phyloP scores from a whole-genome alignment of 805 yeast genomes.

The Wickerhamiella spandovensis region DNA sequence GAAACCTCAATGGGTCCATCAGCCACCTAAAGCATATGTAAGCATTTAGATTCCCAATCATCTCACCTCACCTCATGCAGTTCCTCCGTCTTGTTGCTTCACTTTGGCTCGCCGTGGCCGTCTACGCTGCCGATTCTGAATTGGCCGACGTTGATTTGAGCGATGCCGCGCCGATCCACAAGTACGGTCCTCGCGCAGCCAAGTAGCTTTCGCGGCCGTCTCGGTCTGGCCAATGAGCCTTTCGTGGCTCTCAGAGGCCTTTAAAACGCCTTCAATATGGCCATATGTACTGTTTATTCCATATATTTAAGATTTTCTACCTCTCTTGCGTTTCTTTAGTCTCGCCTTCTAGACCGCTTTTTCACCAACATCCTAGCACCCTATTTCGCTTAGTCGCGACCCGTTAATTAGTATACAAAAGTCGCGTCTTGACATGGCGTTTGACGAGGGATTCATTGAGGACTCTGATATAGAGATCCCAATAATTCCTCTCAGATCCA shows the following conservation, averaged over 20 bases:
- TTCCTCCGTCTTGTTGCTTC: neutral
- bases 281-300: too few species aligned
- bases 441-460: slow-evolving; percentile 3
- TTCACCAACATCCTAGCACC: too few species aligned
- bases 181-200: neutral
- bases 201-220: too few species aligned
- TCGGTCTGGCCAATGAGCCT: too few species aligned
- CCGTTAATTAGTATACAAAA: neutral
- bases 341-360: too few species aligned
- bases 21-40: too few species aligned
- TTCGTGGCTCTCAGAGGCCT: too few species aligned
- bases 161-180: neutral
- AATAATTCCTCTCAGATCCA: neutral
- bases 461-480: slow-evolving; percentile 4
- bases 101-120: neutral
- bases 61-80: neutral
- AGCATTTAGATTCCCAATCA: neutral
- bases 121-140: neutral
- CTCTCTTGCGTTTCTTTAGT: too few species aligned
- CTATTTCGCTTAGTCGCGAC: neutral
- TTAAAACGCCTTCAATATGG: too few species aligned
- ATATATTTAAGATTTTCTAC: too few species aligned
- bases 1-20: too few species aligned
- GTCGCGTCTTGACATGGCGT: slow-evolving; percentile 2
- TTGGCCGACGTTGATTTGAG: neutral